Conservation (phyloP, 306 rosid genomes). For the Dicorynia guianensis region DNA sequence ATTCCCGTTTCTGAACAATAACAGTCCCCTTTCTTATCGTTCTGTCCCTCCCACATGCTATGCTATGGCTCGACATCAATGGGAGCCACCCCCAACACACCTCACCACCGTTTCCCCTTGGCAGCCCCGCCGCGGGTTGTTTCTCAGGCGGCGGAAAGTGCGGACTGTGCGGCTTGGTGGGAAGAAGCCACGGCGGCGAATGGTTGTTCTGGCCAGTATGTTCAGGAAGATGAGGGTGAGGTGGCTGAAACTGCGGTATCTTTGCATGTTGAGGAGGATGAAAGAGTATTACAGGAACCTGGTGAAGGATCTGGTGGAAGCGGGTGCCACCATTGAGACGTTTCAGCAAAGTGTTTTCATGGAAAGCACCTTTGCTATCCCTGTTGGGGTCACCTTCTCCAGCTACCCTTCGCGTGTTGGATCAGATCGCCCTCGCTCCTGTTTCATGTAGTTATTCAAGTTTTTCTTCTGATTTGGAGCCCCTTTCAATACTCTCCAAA, state of each 20-base stretch:
- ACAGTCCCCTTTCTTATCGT: no score
- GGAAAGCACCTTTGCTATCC: slow-evolving; percentile 71
- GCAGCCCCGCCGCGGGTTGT: slow-evolving; percentile 41
- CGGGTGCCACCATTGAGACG: slow-evolving; percentile 54
- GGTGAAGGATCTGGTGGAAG: slow-evolving; percentile 58
- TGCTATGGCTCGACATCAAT: slow-evolving; percentile 51
- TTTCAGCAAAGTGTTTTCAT: slow-evolving; percentile 63
- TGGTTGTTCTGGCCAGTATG: slow-evolving; percentile 28
- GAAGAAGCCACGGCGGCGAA: slow-evolving; percentile 50
- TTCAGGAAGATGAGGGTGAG: slow-evolving; percentile 53
- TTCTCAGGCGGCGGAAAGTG: slow-evolving; percentile 51
- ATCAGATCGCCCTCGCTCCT: slow-evolving; percentile 51
- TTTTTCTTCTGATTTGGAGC: neutral
- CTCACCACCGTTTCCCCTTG: slow-evolving; percentile 20
- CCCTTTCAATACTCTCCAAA: neutral
- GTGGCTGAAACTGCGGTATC: slow-evolving; percentile 65
- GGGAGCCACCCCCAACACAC: slow-evolving; percentile 20
- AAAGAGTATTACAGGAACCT: slow-evolving; percentile 51
- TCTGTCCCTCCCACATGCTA: neutral
- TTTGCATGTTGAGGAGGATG: slow-evolving; percentile 52
- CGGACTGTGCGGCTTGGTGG: slow-evolving; percentile 58
- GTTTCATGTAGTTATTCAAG: slow-evolving; percentile 43
- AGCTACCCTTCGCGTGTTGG: slow-evolving; percentile 53
- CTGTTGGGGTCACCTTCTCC: slow-evolving; percentile 60
- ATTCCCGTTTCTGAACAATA: neutral